phyloP scores from a whole-genome alignment of 805 yeast genomes.

The Cyberlindnera veronae region DNA sequence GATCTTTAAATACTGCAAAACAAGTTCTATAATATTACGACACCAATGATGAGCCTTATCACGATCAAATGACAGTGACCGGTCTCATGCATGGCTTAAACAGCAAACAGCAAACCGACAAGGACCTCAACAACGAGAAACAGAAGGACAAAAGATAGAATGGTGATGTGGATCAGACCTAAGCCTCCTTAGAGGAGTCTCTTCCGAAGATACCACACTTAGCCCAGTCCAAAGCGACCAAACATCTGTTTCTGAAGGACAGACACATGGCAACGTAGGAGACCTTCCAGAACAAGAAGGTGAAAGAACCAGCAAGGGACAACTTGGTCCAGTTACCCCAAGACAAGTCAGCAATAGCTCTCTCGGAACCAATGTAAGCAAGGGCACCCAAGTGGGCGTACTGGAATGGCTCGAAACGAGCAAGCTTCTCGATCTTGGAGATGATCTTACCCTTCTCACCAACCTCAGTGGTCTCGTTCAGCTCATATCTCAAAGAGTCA shows the following conservation, averaged over 20 bases:
- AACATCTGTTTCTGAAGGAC: conserved; percentile 81
- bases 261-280: conserved; percentile 93
- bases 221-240: conserved; percentile 85
- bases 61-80: too few species aligned
- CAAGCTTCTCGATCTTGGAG: conserved; percentile 39
- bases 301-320: conserved; percentile 78
- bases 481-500: conserved; percentile 50
- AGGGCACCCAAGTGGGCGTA: conserved; percentile 90
- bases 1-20: too few species aligned
- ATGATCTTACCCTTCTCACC: conserved; percentile 34
- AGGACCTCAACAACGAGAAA: not conserved
- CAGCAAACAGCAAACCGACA: not conserved
- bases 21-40: too few species aligned
- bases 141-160: not conserved
- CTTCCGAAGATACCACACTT: conserved; percentile 88
- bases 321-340: conserved; percentile 78
- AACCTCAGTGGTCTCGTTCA: conserved; percentile 34
- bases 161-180: not conserved
- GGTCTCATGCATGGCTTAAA: too few species aligned
- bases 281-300: conserved; percentile 92
- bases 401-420: conserved; percentile 57
- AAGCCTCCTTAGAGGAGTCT: conserved; percentile 48
- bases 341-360: conserved; percentile 89
- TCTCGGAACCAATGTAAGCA: conserved; percentile 90
- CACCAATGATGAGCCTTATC: too few species aligned